A percentile compares a stretch with the other conserved stretches of the same genome.
Evolutionary conservation across 1,139 yeast species (phyloP).

Genomic region (Sugiyamaella xylanicola): DNA sequence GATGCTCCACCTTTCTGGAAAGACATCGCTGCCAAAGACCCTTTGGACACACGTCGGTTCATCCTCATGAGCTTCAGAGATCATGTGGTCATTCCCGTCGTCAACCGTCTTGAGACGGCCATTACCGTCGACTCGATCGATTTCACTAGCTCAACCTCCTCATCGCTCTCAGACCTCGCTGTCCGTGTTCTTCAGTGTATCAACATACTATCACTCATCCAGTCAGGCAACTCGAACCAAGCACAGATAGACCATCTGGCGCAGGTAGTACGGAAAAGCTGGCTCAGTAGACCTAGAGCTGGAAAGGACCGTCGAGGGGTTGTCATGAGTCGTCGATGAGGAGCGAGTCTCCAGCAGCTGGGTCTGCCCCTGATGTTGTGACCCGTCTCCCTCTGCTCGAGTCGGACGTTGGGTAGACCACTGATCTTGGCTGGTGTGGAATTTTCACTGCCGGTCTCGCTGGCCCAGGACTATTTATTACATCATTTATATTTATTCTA

Average conservation of each 20-base stretch:
- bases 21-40: slow-evolving; percentile 37
- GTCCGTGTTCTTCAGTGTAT: slow-evolving; percentile 57
- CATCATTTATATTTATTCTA: no score
- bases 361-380: not conserved
- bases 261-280: slow-evolving; percentile 33
- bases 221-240: slow-evolving; percentile 56
- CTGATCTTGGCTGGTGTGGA: no score
- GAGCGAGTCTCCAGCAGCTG: not conserved
- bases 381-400: no score
- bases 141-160: slow-evolving; percentile 24
- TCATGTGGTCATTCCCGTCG: slow-evolving; percentile 42
- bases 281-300: slow-evolving; percentile 38
- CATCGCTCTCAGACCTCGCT: slow-evolving; percentile 38
- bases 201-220: slow-evolving; percentile 54
- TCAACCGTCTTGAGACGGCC: slow-evolving; percentile 50
- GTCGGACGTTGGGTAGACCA: no score
- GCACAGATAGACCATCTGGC: slow-evolving; percentile 52
- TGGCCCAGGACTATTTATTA: no score
- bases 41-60: slow-evolving; percentile 40
- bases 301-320: slow-evolving; percentile 40
- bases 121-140: slow-evolving; percentile 35
- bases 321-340: slow-evolving; percentile 9
- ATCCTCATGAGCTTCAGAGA: slow-evolving; percentile 44
- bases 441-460: no score
- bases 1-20: slow-evolving; percentile 47